These are phyloP conservation scores for Neurospora intermedia DNA, from an alignment of 495 filamentous ascomycete species.

Conservation along the genomic window DNA sequence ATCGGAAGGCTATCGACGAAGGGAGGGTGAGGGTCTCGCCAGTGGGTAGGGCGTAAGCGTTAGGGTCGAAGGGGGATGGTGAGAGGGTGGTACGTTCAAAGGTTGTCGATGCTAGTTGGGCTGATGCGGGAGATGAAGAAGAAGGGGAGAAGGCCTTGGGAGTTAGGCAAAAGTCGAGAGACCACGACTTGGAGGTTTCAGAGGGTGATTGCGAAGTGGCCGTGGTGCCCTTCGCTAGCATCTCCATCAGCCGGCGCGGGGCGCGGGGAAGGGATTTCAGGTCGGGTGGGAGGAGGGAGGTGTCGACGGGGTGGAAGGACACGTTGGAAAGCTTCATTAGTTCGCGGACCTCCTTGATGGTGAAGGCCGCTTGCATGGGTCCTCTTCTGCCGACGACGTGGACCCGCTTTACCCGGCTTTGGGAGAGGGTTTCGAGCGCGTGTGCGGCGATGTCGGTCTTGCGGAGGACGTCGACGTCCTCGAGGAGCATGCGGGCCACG, in stretches of 20 bases:
- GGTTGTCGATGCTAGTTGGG: slow-evolving; percentile 43
- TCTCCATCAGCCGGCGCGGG: slow-evolving; percentile 63
- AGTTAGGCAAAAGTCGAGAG: slow-evolving; percentile 68
- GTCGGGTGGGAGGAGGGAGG: slow-evolving; percentile 51
- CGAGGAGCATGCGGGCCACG: slow-evolving; percentile 78
- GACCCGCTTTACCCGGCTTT: slow-evolving; percentile 68
- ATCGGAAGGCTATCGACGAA: slow-evolving; percentile 69
- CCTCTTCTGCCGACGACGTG: slow-evolving; percentile 79
- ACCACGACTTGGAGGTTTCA: slow-evolving; percentile 54
- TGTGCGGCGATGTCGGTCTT: slow-evolving; percentile 82
- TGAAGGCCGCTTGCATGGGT: slow-evolving; percentile 86
- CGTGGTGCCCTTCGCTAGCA: slow-evolving; percentile 59
- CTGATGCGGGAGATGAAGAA: slow-evolving; percentile 20
- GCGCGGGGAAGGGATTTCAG: slow-evolving; percentile 57
- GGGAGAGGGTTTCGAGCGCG: slow-evolving; percentile 61
- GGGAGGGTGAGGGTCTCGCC: slow-evolving; percentile 32
- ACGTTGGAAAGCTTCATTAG: slow-evolving; percentile 67
- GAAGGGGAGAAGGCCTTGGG: slow-evolving; percentile 57
- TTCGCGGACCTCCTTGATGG: slow-evolving; percentile 86
- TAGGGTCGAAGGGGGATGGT: slow-evolving; percentile 34
- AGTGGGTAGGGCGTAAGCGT: slow-evolving; percentile 43
- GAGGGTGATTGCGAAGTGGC: background rate
- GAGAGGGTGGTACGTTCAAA: slow-evolving; percentile 53
- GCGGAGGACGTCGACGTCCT: slow-evolving; percentile 55
- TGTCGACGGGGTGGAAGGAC: slow-evolving; percentile 57